phyloP scores from a whole-genome alignment of 306 rosid species.

The Erythrophleum fordii region DNA sequence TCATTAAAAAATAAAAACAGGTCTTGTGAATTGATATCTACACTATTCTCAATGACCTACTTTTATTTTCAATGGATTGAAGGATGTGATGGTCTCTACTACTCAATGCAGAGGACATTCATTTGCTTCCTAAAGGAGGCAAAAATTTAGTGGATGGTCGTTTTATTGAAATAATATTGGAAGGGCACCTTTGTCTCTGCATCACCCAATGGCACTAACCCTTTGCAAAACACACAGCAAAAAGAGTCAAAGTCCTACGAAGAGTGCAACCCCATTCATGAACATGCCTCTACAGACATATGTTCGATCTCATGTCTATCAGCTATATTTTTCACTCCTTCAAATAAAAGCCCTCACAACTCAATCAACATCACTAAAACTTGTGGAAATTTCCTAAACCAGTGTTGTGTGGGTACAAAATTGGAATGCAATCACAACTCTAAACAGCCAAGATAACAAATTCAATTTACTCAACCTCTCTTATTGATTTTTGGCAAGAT shows the following conservation, averaged over 20 bases:
- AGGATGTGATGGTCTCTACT: not conserved
- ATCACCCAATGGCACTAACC: not conserved
- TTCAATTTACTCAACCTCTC: conserved; percentile 2
- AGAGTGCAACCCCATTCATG: not conserved
- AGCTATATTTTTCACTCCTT: not conserved
- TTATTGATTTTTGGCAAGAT: not conserved
- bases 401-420: not conserved
- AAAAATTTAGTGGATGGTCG: not conserved
- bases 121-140: not conserved
- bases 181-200: not conserved
- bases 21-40: not conserved
- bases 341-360: not conserved
- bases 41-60: not conserved
- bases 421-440: not conserved
- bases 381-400: not conserved
- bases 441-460: not conserved
- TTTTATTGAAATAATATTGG: not conserved
- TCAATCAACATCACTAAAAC: conserved; percentile 12
- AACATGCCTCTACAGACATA: not conserved
- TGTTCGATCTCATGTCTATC: not conserved
- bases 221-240: not conserved
- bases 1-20: not conserved
- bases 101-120: not conserved
- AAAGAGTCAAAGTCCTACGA: not conserved
- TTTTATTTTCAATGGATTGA: not conserved